Evolutionary conservation across 2,329 filamentous ascomycete species (phyloP).

Genomic region (Verticillium isaacii): DNA sequence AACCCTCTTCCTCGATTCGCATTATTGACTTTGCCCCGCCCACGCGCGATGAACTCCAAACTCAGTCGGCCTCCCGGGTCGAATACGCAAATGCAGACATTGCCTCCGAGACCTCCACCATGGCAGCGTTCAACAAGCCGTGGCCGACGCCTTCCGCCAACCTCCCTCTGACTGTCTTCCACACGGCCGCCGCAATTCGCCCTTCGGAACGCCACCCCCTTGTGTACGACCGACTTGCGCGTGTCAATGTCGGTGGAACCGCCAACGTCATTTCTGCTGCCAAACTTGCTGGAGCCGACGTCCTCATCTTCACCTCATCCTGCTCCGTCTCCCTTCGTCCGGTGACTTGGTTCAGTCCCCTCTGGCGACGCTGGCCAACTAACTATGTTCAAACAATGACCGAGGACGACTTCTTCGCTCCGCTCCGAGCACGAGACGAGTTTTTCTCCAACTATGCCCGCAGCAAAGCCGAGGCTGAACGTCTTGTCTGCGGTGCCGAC

Average conservation of each 20-base stretch:
- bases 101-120: conserved; percentile 35
- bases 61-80: conserved; percentile 27
- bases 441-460: conserved; percentile 48
- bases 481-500: conserved; percentile 41
- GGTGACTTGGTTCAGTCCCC: conserved; percentile 35
- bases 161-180: conserved; percentile 51
- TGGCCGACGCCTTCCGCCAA: conserved; percentile 37
- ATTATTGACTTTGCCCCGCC: conserved; percentile 46
- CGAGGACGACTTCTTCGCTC: conserved; percentile 36
- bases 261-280: conserved; percentile 43
- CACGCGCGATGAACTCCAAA: conserved; percentile 34
- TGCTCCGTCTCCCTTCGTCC: conserved; percentile 39
- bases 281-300: conserved; percentile 36
- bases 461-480: conserved; percentile 47
- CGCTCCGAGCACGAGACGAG: conserved; percentile 30
- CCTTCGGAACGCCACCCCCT: conserved; percentile 40
- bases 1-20: conserved; percentile 44
- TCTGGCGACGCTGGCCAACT: conserved; percentile 34
- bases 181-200: conserved; percentile 51
- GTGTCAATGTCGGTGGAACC: conserved; percentile 47
- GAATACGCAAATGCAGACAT: conserved; percentile 45
- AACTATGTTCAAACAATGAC: conserved; percentile 39
- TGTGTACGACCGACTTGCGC: conserved; percentile 37
- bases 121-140: conserved; percentile 38
- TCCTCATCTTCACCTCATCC: conserved; percentile 47